Percentiles rank a stretch among this genome's conserved stretches.
phyloP scores from a whole-genome alignment of 257 asterid species.

The Gentiana straminea region DNA sequence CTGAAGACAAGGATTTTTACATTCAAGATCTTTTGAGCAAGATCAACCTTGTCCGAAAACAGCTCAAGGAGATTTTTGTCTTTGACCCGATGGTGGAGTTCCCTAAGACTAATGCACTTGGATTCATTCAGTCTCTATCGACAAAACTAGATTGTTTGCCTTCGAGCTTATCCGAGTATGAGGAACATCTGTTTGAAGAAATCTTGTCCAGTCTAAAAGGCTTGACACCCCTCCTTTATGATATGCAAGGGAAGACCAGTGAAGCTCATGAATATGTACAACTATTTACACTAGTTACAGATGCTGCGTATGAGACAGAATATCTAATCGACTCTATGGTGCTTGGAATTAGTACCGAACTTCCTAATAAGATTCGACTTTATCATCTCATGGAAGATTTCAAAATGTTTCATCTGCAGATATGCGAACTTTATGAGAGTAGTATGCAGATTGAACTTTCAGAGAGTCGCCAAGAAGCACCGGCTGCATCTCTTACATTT shows the following conservation, averaged over 20 bases:
- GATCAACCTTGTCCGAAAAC: not conserved
- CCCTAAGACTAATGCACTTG: constrained; percentile 3
- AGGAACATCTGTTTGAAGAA: constrained; percentile 3
- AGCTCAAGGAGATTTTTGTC: not conserved
- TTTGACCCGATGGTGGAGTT: not conserved
- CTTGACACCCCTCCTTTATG: not conserved
- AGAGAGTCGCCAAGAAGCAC: not conserved
- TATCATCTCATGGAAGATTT: not conserved
- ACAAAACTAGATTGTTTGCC: not conserved
- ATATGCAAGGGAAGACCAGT: not conserved
- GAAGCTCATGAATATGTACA: constrained; percentile 1
- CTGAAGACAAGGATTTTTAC: not conserved
- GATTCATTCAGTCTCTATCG: constrained; percentile 3
- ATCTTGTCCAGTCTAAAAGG: not conserved
- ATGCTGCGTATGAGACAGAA: constrained; percentile 1
- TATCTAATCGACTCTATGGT: not conserved
- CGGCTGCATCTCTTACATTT: not conserved
- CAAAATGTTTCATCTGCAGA: not conserved
- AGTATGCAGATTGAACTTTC: not conserved
- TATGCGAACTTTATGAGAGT: not conserved
- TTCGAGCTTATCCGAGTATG: not conserved
- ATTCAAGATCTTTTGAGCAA: not conserved
- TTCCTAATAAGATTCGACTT: not conserved
- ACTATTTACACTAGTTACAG: not conserved
- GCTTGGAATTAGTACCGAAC: not conserved